Evolutionary conservation across 257 asterid species (phyloP).

Genomic region (Penstemon davidsonii): DNA sequence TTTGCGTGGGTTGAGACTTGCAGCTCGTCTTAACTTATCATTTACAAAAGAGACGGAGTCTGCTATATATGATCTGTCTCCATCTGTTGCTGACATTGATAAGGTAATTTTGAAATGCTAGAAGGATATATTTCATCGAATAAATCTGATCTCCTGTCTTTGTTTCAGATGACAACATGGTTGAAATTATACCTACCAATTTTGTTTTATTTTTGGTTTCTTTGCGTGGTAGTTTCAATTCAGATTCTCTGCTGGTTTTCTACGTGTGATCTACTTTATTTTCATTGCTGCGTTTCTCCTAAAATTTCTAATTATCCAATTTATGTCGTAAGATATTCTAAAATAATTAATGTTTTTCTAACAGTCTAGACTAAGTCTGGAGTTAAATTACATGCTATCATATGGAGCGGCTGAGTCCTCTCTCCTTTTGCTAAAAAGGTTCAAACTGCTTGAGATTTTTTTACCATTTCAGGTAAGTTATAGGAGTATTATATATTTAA

Average conservation of each 20-base stretch:
- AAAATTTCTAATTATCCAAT: neutral
- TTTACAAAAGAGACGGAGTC: constrained; percentile 69
- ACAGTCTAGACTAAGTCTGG: constrained; percentile 76
- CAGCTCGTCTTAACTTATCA: constrained; percentile 86
- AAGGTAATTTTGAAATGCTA: constrained; percentile 43
- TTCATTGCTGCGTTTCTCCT: neutral
- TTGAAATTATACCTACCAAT: constrained; percentile 5
- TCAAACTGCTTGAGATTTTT: constrained; percentile 61
- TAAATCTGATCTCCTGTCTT: constrained; percentile 9
- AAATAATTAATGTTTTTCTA: constrained; percentile 28
- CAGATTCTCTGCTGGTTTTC: constrained; percentile 2
- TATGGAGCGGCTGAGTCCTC: constrained; percentile 97
- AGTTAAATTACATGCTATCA: constrained; percentile 84
- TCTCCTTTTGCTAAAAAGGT: constrained; percentile 66
- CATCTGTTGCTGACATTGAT: constrained; percentile 50
- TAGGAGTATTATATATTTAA: neutral
- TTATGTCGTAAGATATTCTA: constrained; percentile 18
- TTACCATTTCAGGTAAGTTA: constrained; percentile 81
- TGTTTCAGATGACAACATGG: constrained; percentile 18
- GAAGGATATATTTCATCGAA: neutral
- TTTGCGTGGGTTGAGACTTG: constrained; percentile 89
- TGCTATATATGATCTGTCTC: constrained; percentile 63
- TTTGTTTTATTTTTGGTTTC: constrained; percentile 18
- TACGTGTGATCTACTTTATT: constrained; percentile 8
- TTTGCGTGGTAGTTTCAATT: constrained; percentile 15